Evolutionary conservation across 2,329 filamentous ascomycete species (phyloP).

Genomic region (Tolypocladium inflatum): DNA sequence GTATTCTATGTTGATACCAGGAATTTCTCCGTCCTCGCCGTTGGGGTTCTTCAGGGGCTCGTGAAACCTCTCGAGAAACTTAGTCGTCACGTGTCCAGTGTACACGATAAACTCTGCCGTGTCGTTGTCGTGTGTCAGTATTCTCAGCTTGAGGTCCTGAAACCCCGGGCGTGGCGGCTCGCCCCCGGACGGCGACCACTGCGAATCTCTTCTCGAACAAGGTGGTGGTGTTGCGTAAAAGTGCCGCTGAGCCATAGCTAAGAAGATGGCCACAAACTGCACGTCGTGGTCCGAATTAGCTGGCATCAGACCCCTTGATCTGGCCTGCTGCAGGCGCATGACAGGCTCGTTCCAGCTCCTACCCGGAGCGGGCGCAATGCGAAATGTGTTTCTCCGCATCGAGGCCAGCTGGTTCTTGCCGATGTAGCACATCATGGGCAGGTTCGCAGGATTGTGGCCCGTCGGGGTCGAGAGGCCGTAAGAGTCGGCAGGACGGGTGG

Average conservation of each 20-base stretch:
- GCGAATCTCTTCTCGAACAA: slow-evolving; percentile 14
- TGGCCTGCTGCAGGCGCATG: slow-evolving; percentile 33
- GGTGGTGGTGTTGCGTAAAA: slow-evolving; percentile 29
- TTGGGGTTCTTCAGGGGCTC: slow-evolving; percentile 30
- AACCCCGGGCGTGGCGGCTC: slow-evolving; percentile 24
- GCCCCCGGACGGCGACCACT: slow-evolving; percentile 11
- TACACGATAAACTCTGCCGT: slow-evolving; percentile 44
- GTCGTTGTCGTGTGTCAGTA: slow-evolving; percentile 41
- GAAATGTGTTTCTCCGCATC: slow-evolving; percentile 38
- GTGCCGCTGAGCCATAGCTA: slow-evolving; percentile 48
- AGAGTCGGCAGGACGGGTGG: slow-evolving; percentile 24
- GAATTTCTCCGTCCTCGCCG: slow-evolving; percentile 12
- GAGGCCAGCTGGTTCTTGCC: slow-evolving; percentile 34
- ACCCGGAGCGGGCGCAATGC: slow-evolving; percentile 30
- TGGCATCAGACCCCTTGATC: slow-evolving; percentile 37
- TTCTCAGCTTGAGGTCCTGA: slow-evolving; percentile 36
- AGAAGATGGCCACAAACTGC: slow-evolving; percentile 40
- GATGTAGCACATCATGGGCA: slow-evolving; percentile 35
- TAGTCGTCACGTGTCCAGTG: slow-evolving; percentile 35
- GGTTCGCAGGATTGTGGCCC: slow-evolving; percentile 10
- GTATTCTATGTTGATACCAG: slow-evolving; percentile 36
- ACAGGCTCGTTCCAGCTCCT: slow-evolving; percentile 37
- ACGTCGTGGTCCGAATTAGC: slow-evolving; percentile 40
- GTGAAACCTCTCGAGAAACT: slow-evolving; percentile 41
- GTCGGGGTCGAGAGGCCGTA: slow-evolving; percentile 12